These are phyloP conservation scores for Apiospora marii DNA, from an alignment of 2,329 filamentous ascomycete species.

Conservation along the genomic window DNA sequence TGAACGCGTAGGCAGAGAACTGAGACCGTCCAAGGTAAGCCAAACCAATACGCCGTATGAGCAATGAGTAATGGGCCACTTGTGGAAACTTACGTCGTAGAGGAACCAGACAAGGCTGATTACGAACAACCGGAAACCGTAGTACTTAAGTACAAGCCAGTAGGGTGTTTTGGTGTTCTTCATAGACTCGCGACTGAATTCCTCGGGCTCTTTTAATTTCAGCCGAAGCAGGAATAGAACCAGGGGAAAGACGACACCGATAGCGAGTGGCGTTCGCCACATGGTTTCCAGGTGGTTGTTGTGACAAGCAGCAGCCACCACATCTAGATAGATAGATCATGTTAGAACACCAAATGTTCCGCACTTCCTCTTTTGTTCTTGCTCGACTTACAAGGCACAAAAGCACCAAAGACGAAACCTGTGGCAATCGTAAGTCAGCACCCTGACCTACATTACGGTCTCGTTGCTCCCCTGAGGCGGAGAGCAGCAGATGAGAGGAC, in stretches of 20 bases:
- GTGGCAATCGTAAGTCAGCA: neutral
- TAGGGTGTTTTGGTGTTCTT: conserved; percentile 65
- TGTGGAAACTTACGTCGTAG: conserved; percentile 65
- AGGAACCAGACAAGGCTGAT: conserved; percentile 86
- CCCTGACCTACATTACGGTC: neutral
- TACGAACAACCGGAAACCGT: conserved; percentile 74
- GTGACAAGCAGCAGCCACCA: conserved; percentile 63
- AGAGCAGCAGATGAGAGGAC: neutral
- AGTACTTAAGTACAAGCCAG: conserved; percentile 66
- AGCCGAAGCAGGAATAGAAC: conserved; percentile 75
- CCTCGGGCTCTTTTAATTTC: conserved; percentile 79
- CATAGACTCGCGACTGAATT: conserved; percentile 77
- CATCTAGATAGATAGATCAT: conserved; percentile 36
- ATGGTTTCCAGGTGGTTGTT: conserved; percentile 73
- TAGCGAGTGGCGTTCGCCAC: conserved; percentile 82
- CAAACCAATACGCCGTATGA: no score
- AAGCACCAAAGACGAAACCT: conserved; percentile 79
- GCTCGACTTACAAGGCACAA: conserved; percentile 66
- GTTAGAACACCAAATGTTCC: neutral
- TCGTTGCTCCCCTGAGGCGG: neutral
- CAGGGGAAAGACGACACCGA: conserved; percentile 81
- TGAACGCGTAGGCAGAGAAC: conserved; percentile 86
- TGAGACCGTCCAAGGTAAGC: conserved; percentile 32
- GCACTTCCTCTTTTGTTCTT: neutral
- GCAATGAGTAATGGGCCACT: no score